Percentiles rank a stretch among this genome's conserved stretches.
Conservation (phyloP, 257 asterid genomes). For the Verbascum thapsus region DNA sequence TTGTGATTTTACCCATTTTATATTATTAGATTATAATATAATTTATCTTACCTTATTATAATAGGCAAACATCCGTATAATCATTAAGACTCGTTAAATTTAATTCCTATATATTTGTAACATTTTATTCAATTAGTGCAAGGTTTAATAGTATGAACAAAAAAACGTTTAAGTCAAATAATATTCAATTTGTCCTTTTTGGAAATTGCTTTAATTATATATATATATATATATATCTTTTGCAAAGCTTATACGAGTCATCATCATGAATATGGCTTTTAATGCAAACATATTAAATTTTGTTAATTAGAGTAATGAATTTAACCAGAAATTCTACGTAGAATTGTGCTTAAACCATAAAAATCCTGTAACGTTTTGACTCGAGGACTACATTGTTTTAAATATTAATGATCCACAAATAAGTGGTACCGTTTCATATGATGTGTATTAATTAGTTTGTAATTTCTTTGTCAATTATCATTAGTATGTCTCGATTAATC, state of each 20-base stretch:
- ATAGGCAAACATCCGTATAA: no score
- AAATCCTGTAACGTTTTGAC: neutral
- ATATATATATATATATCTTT: neutral
- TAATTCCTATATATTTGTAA: neutral
- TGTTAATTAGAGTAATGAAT: neutral
- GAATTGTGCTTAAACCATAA: neutral
- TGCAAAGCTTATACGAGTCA: conserved; percentile 22
- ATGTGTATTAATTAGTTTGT: no score
- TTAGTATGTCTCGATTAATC: no score
- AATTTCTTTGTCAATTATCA: no score
- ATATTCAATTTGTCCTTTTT: neutral
- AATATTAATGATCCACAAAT: neutral
- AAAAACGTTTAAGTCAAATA: neutral
- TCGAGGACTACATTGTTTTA: neutral
- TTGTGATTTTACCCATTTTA: no score
- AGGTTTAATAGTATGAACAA: neutral
- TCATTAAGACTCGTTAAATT: no score
- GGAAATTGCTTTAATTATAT: conserved; percentile 20
- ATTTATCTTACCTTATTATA: no score
- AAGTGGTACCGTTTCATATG: no score
- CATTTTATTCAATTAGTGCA: conserved; percentile 6
- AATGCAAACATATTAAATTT: no score
- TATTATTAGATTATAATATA: no score
- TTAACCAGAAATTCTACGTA: neutral
- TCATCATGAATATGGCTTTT: neutral